Evolutionary conservation across 257 asterid genomes (phyloP), one percentile per base, ranked within the genome.

Genomic region (Orobanche coerulescens): DNA sequence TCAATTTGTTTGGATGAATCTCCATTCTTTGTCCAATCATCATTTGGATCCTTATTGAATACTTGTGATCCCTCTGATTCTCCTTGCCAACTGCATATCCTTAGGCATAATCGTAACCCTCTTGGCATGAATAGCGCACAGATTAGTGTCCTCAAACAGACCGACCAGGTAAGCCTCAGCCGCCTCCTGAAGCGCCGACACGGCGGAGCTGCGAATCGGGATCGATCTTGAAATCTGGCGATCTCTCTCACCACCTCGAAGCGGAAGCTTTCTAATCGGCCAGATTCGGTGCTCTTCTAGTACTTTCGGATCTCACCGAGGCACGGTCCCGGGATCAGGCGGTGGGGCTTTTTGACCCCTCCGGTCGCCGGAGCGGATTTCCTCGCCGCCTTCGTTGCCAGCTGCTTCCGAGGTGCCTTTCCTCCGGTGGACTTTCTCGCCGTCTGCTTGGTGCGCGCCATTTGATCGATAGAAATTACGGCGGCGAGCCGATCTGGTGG

Each of bases 391-490:
- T 70, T 70, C 1, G 75, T 70, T 1, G 75, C 75, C 16, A 70
- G 70, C 66, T 70, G 75, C 71, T 70, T 70, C 53, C 75, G 57
- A 0, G 75, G 75, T 1, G 75, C 75, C 70, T 70, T 70, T 5
- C 75, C 75, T 12, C 75, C 75, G 37, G 75, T 70, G 40, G 75
- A 70, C 40, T 70, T 70, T 13, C 75, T 48, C 6, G 75, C 71
- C 14, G 75, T 70, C 26, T 70, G 75, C 75, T 70, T 70, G 2
- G 75, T 70, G 0, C 75, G 71, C 6, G 75, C 75, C 75, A 70
- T 70, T n/a, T n/a, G n/a, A n/a, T n/a, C n/a, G n/a, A n/a, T n/a
- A n/a, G n/a, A n/a, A n/a, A n/a, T n/a, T n/a, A n/a, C n/a, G n/a
- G n/a, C n/a, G n/a, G n/a, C n/a, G n/a, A n/a, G n/a, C n/a, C n/a